phyloP scores from a whole-genome alignment of 441 rosid species.

The Arabidopsis lyrata region DNA sequence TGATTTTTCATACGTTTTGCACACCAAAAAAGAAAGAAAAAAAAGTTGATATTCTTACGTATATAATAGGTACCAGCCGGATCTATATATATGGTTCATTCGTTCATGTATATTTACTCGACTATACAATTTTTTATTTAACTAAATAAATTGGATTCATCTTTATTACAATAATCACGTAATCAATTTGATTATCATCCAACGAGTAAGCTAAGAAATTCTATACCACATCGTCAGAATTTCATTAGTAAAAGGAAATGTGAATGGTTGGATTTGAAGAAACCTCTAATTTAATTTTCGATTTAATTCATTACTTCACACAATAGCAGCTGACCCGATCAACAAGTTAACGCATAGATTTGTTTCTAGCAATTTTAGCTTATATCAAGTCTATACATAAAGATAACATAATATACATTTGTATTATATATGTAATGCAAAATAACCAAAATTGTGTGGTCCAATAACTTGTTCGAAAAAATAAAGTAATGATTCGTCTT shows the following conservation, averaged over 20 bases:
- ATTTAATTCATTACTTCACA: slow-evolving; percentile 4
- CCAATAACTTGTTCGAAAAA: neutral
- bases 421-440: too few species aligned
- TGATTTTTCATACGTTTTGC: neutral
- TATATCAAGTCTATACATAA: neutral
- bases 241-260: neutral
- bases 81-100: slow-evolving; percentile 1
- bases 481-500: neutral
- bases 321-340: slow-evolving; percentile 20
- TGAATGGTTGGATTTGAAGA: neutral
- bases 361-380: neutral
- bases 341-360: slow-evolving; percentile 23
- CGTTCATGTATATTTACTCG: neutral
- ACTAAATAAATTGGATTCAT: neutral
- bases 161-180: neutral
- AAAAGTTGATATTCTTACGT: too few species aligned
- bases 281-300: neutral
- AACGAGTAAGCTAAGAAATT: neutral
- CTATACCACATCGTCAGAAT: neutral
- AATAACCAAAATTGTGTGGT: neutral
- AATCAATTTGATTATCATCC: neutral
- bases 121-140: neutral
- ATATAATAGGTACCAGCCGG: neutral
- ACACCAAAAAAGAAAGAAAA: too few species aligned
- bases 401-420: too few species aligned